phyloP scores from a whole-genome alignment of 164 flowering plant species.

The Vitis riparia region DNA sequence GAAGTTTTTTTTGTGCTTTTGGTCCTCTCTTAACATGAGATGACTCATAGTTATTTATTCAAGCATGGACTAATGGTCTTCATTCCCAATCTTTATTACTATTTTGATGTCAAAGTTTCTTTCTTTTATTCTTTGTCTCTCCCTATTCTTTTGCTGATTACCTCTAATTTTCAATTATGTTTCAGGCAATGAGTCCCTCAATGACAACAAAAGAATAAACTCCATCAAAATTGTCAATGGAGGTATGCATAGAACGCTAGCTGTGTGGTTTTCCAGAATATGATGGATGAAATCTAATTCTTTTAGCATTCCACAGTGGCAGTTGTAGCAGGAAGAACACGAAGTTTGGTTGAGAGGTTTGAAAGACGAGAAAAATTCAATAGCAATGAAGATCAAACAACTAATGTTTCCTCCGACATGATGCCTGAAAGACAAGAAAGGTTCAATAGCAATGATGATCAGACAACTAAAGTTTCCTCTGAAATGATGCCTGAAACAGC shows the following conservation, averaged over 20 bases:
- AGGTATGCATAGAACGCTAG: conserved; percentile 38
- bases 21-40: no score
- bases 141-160: neutral
- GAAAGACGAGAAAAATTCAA: conserved; percentile 56
- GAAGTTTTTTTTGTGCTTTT: no score
- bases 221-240: conserved; percentile 62
- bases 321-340: conserved; percentile 81
- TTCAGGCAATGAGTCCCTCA: conserved; percentile 44
- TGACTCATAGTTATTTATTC: no score
- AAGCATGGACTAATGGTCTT: no score
- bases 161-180: conserved; percentile 5
- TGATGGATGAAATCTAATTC: conserved; percentile 2
- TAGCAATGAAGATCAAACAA: conserved; percentile 31
- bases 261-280: conserved; percentile 2
- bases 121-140: neutral
- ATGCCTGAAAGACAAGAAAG: conserved; percentile 42
- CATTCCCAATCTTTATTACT: neutral
- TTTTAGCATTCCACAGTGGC: conserved; percentile 37
- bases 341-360: conserved; percentile 84
- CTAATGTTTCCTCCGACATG: neutral
- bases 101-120: neutral
- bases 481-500: conserved; percentile 1
- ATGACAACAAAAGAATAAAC: conserved; percentile 24
- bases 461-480: neutral
- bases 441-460: conserved; percentile 1